Conservation (phyloP, 495 filamentous ascomycete genomes). For the Aspergillus nidulans region DNA sequence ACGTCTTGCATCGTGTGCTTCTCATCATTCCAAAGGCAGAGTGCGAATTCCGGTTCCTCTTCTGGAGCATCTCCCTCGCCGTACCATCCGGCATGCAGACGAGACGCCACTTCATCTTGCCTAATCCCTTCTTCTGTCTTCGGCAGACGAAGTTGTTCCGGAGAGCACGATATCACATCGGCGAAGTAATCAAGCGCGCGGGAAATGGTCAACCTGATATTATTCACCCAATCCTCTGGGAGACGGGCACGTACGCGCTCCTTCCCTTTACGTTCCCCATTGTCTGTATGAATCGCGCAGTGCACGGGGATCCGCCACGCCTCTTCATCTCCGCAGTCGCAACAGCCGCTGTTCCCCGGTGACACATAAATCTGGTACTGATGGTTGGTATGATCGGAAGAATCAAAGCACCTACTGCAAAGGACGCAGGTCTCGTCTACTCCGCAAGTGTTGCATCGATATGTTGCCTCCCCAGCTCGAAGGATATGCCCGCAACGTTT, state of each 20-base stretch:
- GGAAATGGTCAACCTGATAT: constrained; percentile 78
- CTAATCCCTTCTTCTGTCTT: constrained; percentile 77
- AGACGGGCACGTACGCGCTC: constrained; percentile 51
- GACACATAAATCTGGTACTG: constrained; percentile 82
- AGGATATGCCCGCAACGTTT: constrained; percentile 98
- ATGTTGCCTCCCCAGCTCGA: constrained; percentile 84
- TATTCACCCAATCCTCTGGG: constrained; percentile 66
- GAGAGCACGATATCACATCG: constrained; percentile 96
- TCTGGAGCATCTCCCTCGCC: constrained; percentile 53
- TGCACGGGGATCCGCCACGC: constrained; percentile 85
- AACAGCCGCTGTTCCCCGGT: constrained; percentile 88
- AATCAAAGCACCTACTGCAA: constrained; percentile 87
- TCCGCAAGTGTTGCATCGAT: constrained; percentile 88
- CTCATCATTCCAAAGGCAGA: constrained; percentile 98
- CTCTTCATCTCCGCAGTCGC: constrained; percentile 92
- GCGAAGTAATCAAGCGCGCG: constrained; percentile 88
- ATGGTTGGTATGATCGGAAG: constrained; percentile 92
- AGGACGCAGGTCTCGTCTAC: constrained; percentile 82
- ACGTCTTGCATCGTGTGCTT: constrained; percentile 97
- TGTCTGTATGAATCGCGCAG: constrained; percentile 86
- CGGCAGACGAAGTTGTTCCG: constrained; percentile 81
- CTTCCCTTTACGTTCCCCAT: constrained; percentile 57
- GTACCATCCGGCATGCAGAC: constrained; percentile 71
- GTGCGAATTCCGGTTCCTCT: constrained; percentile 66
- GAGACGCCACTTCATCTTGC: constrained; percentile 74